phyloP scores from a whole-genome alignment of 2,329 filamentous ascomycete genomes.

The Pseudopyrenochaeta lycopersici region DNA sequence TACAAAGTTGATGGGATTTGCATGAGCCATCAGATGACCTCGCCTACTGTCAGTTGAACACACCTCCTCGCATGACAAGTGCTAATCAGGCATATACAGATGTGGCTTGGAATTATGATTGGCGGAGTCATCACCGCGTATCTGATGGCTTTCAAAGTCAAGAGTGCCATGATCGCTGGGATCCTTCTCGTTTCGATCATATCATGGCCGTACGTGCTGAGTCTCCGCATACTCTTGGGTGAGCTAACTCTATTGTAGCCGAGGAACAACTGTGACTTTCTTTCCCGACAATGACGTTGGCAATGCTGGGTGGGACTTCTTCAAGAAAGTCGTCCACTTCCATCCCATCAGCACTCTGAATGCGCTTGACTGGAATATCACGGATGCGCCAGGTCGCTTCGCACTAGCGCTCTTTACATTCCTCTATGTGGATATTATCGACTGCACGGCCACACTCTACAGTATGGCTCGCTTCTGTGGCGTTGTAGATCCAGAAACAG shows the following conservation, averaged over 20 bases:
- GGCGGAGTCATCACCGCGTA: slow-evolving; percentile 82
- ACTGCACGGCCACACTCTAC: slow-evolving; percentile 86
- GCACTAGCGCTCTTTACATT: slow-evolving; percentile 86
- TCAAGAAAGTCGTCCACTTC: slow-evolving; percentile 84
- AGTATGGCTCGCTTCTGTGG: slow-evolving; percentile 87
- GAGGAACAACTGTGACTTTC: slow-evolving; percentile 77
- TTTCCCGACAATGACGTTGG: slow-evolving; percentile 77
- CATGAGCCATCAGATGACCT: slow-evolving; percentile 78
- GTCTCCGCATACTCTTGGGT: neutral
- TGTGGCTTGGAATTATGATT: slow-evolving; percentile 90
- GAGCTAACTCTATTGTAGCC: slow-evolving; percentile 45
- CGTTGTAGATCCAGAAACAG: slow-evolving; percentile 79
- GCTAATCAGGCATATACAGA: slow-evolving; percentile 43
- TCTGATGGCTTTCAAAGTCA: slow-evolving; percentile 84
- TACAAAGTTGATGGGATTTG: slow-evolving; percentile 65
- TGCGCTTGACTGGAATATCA: slow-evolving; percentile 77
- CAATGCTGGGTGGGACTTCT: slow-evolving; percentile 78
- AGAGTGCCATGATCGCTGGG: slow-evolving; percentile 84
- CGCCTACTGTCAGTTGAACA: slow-evolving; percentile 63
- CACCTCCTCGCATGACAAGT: neutral
- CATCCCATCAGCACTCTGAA: slow-evolving; percentile 77
- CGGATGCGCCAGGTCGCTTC: slow-evolving; percentile 75
- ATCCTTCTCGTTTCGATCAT: slow-evolving; percentile 86
- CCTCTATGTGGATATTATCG: slow-evolving; percentile 90
- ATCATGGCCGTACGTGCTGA: slow-evolving; percentile 73